These are phyloP conservation scores for Paracoccidioides brasiliensis DNA, from an alignment of 2,329 filamentous ascomycete species.

Conservation along the genomic window DNA sequence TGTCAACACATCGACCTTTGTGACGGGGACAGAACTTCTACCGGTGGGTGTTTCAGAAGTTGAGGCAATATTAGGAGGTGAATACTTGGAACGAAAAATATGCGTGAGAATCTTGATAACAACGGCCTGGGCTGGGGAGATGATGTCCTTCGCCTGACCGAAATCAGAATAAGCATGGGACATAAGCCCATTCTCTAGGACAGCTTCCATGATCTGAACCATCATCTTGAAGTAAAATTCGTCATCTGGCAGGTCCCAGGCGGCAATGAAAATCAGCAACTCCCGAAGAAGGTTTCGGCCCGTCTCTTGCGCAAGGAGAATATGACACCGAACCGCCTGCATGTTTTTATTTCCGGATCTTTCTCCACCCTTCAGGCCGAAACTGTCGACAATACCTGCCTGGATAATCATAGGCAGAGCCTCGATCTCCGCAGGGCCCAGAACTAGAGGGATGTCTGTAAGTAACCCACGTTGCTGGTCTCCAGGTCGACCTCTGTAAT, in stretches of 20 bases:
- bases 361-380: constrained; percentile 53
- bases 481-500: constrained; percentile 38
- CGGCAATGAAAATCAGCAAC: constrained; percentile 87
- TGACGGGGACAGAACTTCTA: constrained; percentile 43
- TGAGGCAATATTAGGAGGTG: constrained; percentile 35
- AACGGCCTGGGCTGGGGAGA: constrained; percentile 87
- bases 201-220: constrained; percentile 86
- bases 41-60: constrained; percentile 39
- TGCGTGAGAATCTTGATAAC: constrained; percentile 82
- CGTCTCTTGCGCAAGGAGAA: constrained; percentile 78
- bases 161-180: constrained; percentile 88
- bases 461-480: constrained; percentile 59
- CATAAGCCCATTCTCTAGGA: constrained; percentile 76
- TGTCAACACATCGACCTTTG: constrained; percentile 47
- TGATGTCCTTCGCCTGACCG: constrained; percentile 86
- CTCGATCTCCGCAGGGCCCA: constrained; percentile 91
- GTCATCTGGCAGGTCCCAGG: constrained; percentile 89
- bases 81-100: constrained; percentile 59
- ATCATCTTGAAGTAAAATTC: constrained; percentile 95
- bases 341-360: constrained; percentile 55
- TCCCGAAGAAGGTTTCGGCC: constrained; percentile 81
- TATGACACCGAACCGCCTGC: constrained; percentile 79
- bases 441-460: constrained; percentile 85
- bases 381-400: constrained; percentile 78
- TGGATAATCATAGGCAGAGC: constrained; percentile 96